Base-by-base conservation (phyloP, 1,284 basidiomycete species). In the Cutaneotrichosporon sp. region DNA sequence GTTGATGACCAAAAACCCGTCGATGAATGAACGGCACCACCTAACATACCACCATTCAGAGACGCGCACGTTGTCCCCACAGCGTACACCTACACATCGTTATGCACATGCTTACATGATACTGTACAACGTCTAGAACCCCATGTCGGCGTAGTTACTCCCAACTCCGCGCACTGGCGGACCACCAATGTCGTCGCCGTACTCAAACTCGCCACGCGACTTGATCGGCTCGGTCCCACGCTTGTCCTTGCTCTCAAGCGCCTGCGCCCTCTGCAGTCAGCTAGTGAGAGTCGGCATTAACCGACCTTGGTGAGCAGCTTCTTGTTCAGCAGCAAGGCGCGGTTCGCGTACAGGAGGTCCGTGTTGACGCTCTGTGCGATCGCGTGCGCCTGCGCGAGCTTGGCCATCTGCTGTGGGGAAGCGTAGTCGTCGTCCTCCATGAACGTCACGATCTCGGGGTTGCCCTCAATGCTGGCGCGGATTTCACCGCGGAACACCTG, bases 231-330 rank as follows among this genome's bases (percentile, higher is more conserved):
- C 17, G 12, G 41, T 43, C 6, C 46, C 27, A 5, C 38, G 46
- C 50, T 57, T 46, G 24, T 49, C 46, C 43, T 52, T 50, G 37
- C 20, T 44, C 31, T 49, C 57, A 14, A 52, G 43, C 8, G 32
- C 12, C 26, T 41, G 47, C 20, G 41, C 51, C 42, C 52, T 51
- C 54, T 59, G 43, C 19, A 3, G 49, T 49, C 33, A 48, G 42
- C 20, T 19, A 31, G 12, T 25, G 26, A 17, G 35, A 11, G 17
- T 8, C 27, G n/a, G 3, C 31, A 25, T 14, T 29, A 39, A 60
- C 63, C 51, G 27, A 67, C 70, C 60, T 67, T 69, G 34, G 52
- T 54, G 8, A 73, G 57, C 51, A 64, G 71, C 32, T 61, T 61
- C 27, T 54, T 59, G 43, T 58, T 59, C 33, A 65, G 46, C 4